A percentile compares a stretch with the other conserved stretches of the same genome.
Conservation (phyloP, 495 filamentous ascomycete species). For the Penicillium egyptiacum region DNA sequence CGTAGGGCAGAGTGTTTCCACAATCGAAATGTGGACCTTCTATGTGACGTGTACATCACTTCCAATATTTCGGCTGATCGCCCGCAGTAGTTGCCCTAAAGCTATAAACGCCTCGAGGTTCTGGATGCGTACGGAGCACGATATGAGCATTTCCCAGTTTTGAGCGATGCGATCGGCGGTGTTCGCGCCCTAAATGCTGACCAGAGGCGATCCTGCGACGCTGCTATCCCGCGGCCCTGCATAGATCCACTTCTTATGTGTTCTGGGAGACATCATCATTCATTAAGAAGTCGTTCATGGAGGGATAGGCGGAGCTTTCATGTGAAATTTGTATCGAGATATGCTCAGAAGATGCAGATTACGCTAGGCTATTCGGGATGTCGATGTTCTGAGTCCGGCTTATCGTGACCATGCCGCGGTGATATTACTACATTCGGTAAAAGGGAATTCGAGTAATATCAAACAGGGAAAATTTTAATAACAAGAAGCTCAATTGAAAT, state of each 20-base stretch:
- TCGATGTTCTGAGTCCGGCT: background rate
- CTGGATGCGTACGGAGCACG: background rate
- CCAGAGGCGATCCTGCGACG: background rate
- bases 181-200: background rate
- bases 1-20: background rate
- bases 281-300: background rate
- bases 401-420: background rate
- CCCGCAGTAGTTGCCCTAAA: background rate
- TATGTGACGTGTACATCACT: background rate
- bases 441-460: background rate
- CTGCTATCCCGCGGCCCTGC: background rate
- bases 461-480: background rate
- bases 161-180: background rate
- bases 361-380: background rate
- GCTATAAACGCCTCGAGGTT: background rate
- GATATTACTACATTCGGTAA: background rate
- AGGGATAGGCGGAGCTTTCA: background rate
- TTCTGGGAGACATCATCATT: background rate
- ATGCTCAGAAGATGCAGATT: background rate
- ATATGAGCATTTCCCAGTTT: conserved; percentile 2
- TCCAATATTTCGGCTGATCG: conserved; percentile 7
- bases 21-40: background rate
- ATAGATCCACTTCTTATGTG: background rate
- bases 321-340: background rate
- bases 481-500: background rate